Evolutionary conservation across 179 eudicot species (phyloP).

Genomic region (Monotropa hypopitys): DNA sequence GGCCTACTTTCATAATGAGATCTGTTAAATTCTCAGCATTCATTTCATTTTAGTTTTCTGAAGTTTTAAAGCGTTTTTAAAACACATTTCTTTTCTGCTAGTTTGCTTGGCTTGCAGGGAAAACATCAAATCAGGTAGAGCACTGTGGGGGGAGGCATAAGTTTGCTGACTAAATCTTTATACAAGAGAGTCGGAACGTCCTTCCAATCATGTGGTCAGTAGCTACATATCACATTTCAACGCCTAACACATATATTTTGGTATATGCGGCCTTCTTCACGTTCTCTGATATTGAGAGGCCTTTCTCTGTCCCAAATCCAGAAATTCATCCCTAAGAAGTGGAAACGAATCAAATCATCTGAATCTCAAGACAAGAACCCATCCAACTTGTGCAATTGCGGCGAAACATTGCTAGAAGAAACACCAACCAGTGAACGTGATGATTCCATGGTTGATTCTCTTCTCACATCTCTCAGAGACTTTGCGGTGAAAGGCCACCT

Average conservation of each 20-base stretch:
- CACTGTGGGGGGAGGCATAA: background rate
- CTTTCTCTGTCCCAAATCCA: constrained; percentile 25
- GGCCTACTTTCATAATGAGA: background rate
- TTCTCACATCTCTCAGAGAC: constrained; percentile 40
- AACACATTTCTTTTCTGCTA: background rate
- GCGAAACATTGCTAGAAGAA: constrained; percentile 5
- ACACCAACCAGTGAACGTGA: constrained; percentile 6
- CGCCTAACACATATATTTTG: background rate
- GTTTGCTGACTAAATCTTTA: background rate
- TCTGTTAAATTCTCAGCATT: background rate
- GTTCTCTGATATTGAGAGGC: constrained; percentile 16
- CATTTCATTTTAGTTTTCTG: background rate
- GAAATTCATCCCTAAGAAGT: constrained; percentile 34
- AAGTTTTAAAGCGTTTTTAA: background rate
- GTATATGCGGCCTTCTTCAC: constrained; percentile 19
- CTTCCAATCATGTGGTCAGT: constrained; percentile 9
- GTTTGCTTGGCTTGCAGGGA: background rate
- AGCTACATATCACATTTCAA: background rate
- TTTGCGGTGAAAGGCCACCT: constrained; percentile 42
- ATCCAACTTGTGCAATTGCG: constrained; percentile 4
- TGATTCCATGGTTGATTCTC: constrained; percentile 38
- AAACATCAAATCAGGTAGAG: background rate
- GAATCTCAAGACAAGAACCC: constrained; percentile 11
- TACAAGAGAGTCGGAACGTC: background rate
- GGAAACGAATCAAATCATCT: constrained; percentile 29